Conservation (phyloP, 2,329 filamentous ascomycete genomes). For the Fusarium phyllophilum region DNA sequence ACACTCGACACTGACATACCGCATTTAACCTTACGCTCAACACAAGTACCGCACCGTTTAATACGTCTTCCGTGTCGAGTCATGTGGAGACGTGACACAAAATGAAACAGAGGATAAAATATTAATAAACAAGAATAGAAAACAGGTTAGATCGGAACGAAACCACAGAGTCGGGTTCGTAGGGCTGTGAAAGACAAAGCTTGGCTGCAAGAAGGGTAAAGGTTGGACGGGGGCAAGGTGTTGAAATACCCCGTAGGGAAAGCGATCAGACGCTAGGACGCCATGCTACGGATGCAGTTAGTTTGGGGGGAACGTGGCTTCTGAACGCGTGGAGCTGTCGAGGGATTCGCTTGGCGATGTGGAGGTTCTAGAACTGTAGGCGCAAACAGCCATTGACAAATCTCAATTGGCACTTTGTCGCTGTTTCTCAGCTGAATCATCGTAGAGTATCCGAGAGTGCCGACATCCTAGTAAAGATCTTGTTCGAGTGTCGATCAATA, state of each 20-base stretch:
- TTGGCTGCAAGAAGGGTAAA: neutral
- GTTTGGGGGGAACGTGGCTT: neutral
- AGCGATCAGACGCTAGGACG: neutral
- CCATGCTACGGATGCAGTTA: constrained; percentile 10
- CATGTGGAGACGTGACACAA: neutral
- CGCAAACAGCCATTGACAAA: neutral
- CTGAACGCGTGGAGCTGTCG: neutral
- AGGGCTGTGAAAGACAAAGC: constrained; percentile 2
- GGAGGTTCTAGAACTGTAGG: constrained; percentile 1
- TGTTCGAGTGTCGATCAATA: neutral
- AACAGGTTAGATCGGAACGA: neutral
- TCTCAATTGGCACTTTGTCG: neutral
- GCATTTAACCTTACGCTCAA: constrained; percentile 33
- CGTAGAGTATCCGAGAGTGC: neutral
- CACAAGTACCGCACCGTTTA: constrained; percentile 26
- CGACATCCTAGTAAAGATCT: neutral
- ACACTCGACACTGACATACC: neutral
- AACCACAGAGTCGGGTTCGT: neutral
- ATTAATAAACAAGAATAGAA: neutral
- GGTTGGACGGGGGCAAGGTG: constrained; percentile 7
- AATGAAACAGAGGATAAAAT: neutral
- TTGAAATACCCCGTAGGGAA: constrained; percentile 30
- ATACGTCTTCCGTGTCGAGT: constrained; percentile 27
- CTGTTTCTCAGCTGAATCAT: neutral
- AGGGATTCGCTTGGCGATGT: neutral